Evolutionary conservation across 129 eudicot species (phyloP).

Genomic region (Flaveria trinervia): DNA sequence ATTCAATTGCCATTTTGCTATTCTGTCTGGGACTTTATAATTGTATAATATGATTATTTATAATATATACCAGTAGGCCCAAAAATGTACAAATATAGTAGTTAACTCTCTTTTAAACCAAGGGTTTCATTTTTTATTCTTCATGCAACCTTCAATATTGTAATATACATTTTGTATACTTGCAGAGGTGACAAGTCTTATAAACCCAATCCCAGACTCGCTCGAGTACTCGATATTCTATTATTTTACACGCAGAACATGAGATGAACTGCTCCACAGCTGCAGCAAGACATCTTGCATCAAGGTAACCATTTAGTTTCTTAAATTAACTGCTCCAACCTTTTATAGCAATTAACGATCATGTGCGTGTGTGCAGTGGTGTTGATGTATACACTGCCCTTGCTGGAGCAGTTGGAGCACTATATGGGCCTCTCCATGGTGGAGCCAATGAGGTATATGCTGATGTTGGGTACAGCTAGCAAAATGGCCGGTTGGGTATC

Average conservation of each 20-base stretch:
- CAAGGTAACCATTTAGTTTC: slow-evolving; percentile 52
- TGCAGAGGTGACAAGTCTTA: slow-evolving; percentile 83
- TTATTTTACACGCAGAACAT: slow-evolving; percentile 89
- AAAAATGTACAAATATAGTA: neutral
- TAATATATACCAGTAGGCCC: neutral
- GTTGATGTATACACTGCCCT: slow-evolving; percentile 31
- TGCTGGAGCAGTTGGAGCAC: slow-evolving; percentile 99
- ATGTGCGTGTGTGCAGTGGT: neutral
- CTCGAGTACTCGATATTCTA: slow-evolving; percentile 83
- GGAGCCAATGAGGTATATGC: slow-evolving; percentile 94
- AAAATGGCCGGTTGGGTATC: neutral
- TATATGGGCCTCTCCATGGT: slow-evolving; percentile 99
- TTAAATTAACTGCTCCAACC: neutral
- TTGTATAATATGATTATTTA: neutral
- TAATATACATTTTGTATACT: slow-evolving; percentile 5
- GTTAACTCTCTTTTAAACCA: neutral
- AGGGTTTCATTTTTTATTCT: neutral
- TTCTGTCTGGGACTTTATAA: neutral
- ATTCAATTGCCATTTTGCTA: neutral
- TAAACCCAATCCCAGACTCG: slow-evolving; percentile 90
- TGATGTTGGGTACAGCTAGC: neutral
- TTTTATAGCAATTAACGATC: slow-evolving; percentile 10
- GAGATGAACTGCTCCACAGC: slow-evolving; percentile 99
- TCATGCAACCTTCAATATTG: neutral
- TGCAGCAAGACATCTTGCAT: slow-evolving; percentile 94